Base-by-base conservation (phyloP, 441 rosid species). In the Isatis lusitanica region DNA sequence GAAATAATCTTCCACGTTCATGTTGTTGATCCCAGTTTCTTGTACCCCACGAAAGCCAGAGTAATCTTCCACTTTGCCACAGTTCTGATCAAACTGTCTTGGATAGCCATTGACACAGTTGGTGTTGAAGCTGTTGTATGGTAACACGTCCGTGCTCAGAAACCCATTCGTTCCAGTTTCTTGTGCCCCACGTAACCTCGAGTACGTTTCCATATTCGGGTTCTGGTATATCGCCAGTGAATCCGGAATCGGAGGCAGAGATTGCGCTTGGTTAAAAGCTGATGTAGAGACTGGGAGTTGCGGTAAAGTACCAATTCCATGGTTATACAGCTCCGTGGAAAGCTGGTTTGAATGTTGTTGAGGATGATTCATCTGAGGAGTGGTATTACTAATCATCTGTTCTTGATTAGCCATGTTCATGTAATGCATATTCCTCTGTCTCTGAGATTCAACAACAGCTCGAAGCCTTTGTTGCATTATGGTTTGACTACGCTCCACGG, bases 271-370 rank as follows among this genome's bases (percentile, higher is more conserved):
- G 59, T 75, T 52, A 15, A 62, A 62, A 68, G 13, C 42, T 61
- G 64, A 44, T 61, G 63, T 47, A 3, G 74, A 17, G 63, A 24
- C 48, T 35, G 64, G 74, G 17, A 62, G 13, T 21, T 33, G 68
- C 39, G 68, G 62, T 12, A 42, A 15, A 44, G 39, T 4, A 35
- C 43, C 16, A 52, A 12, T 36, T 17, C 28, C 74, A 17, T 68
- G 42, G 74, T 75, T 68, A 16, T 15, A 9, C 43, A 9, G 12
- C 53, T 18, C 12, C 70, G 53, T 36, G 0, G 69, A 10, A 62
- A 62, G 24, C 9, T 53, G 59, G 36, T 68, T 62, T 35, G 79
- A 7, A 16, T 44, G 70, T 40, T 75, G 74, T 36, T 53, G 74
- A 53, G 26, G 70, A 12, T 68, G 70, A 35, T 68, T 62, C 68